Percentiles rank a stretch among this genome's conserved stretches.
Conservation (phyloP, 495 filamentous ascomycete genomes). For the Aspergillus panamensis region DNA sequence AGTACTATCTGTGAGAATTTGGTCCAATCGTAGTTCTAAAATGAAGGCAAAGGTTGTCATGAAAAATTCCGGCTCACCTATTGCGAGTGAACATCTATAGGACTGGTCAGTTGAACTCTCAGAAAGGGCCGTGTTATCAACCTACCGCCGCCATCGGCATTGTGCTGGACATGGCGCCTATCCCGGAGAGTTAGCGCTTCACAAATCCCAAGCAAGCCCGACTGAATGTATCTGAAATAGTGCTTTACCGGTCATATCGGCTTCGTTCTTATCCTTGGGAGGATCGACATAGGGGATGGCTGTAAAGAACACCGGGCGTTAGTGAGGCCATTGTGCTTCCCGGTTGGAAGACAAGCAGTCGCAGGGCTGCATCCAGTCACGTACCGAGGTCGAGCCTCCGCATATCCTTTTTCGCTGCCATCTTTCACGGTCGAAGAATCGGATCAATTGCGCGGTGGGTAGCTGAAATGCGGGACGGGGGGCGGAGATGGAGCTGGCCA, state of each 20-base stretch:
- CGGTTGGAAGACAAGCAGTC: background rate
- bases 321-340: slow-evolving; percentile 5
- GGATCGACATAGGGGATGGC: slow-evolving; percentile 63
- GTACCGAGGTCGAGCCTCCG: slow-evolving; percentile 78
- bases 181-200: slow-evolving; percentile 26
- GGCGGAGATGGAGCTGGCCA: background rate
- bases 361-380: slow-evolving; percentile 18
- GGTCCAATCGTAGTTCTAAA: background rate
- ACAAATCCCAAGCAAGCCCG: background rate
- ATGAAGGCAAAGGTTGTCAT: background rate
- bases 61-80: slow-evolving; percentile 51
- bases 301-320: slow-evolving; percentile 30
- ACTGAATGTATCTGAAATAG: background rate
- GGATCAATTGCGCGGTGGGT: background rate
- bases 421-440: slow-evolving; percentile 27
- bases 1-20: slow-evolving; percentile 11
- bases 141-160: slow-evolving; percentile 86
- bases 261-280: slow-evolving; percentile 51
- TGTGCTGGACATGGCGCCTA: slow-evolving; percentile 73
- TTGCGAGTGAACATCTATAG: slow-evolving; percentile 82
- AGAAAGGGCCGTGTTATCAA: slow-evolving; percentile 15
- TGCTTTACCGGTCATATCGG: slow-evolving; percentile 51
- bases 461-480: background rate
- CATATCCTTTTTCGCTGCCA: slow-evolving; percentile 84
- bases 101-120: slow-evolving; percentile 19